Conservation (phyloP, 192 early-diverging fungal species). For the Backusella liffmaniae region DNA sequence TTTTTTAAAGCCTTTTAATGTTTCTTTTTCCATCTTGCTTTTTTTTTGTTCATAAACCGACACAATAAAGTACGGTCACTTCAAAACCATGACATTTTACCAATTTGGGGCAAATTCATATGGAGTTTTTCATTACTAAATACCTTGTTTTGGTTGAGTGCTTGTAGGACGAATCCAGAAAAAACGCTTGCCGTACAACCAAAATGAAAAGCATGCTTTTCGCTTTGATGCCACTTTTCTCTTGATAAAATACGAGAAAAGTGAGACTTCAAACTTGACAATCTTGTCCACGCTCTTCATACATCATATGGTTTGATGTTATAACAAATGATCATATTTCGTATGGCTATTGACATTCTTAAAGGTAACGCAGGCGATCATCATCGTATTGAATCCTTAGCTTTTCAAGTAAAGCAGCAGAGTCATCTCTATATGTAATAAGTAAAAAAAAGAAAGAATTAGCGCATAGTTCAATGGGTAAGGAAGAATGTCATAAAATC, state of each 20-base stretch:
- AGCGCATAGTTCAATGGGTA: not conserved
- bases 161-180: not conserved
- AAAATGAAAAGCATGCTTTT: not conserved
- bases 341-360: too few species aligned
- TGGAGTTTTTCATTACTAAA: not conserved
- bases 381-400: too few species aligned
- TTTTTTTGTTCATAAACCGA: not conserved
- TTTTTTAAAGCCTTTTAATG: too few species aligned
- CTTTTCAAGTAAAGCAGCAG: too few species aligned
- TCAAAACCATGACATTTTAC: not conserved
- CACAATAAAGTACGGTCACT: not conserved
- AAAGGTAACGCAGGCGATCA: too few species aligned
- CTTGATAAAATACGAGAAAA: not conserved
- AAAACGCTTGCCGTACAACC: not conserved
- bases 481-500: not conserved
- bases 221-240: not conserved
- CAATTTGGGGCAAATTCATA: not conserved
- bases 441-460: not conserved
- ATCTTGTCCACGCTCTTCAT: not conserved
- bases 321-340: not conserved
- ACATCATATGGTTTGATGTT: not conserved
- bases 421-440: not conserved
- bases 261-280: not conserved
- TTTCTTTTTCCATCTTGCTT: too few species aligned
- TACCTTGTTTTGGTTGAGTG: not conserved